Evolutionary conservation across 768 basidiomycete species (phyloP).

Genomic region (Boletus pseudopeckii): DNA sequence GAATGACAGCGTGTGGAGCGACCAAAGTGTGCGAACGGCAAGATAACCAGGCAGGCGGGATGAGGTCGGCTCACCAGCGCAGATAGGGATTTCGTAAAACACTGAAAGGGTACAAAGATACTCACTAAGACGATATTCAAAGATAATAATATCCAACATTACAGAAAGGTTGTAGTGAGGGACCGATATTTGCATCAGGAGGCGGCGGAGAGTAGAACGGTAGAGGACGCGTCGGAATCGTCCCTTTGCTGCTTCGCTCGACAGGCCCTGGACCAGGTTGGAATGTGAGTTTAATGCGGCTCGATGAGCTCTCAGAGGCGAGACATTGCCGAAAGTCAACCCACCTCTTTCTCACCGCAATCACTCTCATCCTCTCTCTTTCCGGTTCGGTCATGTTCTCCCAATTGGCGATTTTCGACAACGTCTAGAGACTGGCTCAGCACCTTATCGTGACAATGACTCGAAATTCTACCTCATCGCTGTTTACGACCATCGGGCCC

Average conservation of each 20-base stretch:
- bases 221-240: background rate
- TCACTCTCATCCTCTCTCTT: slow-evolving; percentile 50
- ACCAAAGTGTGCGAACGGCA: background rate
- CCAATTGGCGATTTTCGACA: slow-evolving; percentile 69
- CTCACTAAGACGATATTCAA: background rate
- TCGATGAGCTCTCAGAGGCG: background rate
- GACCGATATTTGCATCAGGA: background rate
- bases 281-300: background rate
- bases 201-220: background rate
- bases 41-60: background rate
- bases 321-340: background rate
- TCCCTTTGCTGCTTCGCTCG: slow-evolving; percentile 4
- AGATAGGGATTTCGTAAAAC: background rate
- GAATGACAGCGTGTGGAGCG: background rate
- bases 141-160: background rate
- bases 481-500: slow-evolving; percentile 68
- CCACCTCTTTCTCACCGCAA: slow-evolving; percentile 51
- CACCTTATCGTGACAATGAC: slow-evolving; percentile 37
- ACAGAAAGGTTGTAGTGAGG: background rate
- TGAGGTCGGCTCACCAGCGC: background rate
- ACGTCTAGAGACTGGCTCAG: slow-evolving; percentile 40
- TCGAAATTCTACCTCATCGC: slow-evolving; percentile 50
- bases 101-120: too few species aligned
- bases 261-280: slow-evolving; percentile 2
- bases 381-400: slow-evolving; percentile 52